Percentiles rank a stretch among this genome's conserved stretches.
Conservation (phyloP, 2,329 filamentous ascomycete genomes). For the Cladophialophora carrionii region DNA sequence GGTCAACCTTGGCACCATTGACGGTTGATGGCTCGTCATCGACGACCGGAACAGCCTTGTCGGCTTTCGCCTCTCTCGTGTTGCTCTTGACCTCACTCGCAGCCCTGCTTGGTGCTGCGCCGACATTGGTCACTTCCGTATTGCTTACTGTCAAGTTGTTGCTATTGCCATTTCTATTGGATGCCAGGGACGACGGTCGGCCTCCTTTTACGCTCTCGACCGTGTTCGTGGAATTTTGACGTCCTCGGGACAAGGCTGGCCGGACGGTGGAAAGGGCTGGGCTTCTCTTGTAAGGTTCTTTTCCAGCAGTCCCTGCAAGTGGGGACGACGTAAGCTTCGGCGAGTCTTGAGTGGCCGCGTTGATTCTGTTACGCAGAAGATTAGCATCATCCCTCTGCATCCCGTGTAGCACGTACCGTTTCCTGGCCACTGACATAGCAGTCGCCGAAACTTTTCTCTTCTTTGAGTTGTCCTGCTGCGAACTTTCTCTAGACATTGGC, state of each 20-base stretch:
- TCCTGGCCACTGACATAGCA: slow-evolving; percentile 58
- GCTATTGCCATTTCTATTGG: slow-evolving; percentile 62
- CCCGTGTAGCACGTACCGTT: slow-evolving; percentile 63
- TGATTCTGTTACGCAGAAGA: slow-evolving; percentile 25
- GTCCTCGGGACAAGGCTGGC: slow-evolving; percentile 69
- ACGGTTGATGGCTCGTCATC: slow-evolving; percentile 53
- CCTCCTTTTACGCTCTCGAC: slow-evolving; percentile 41
- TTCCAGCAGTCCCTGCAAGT: slow-evolving; percentile 67
- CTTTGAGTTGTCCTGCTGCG: slow-evolving; percentile 39
- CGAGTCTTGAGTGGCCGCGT: slow-evolving; percentile 59
- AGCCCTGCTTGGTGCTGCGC: slow-evolving; percentile 40
- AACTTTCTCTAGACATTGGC: slow-evolving; percentile 38
- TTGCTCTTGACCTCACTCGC: slow-evolving; percentile 57
- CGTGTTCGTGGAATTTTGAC: slow-evolving; percentile 74
- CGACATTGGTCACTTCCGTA: slow-evolving; percentile 41
- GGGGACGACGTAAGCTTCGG: slow-evolving; percentile 76
- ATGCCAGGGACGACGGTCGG: slow-evolving; percentile 58
- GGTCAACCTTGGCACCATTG: slow-evolving; percentile 35
- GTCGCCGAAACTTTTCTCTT: slow-evolving; percentile 42
- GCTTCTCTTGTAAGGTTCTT: slow-evolving; percentile 60
- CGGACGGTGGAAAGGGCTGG: slow-evolving; percentile 64
- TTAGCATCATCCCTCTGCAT: slow-evolving; percentile 1
- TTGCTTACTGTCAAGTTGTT: slow-evolving; percentile 53
- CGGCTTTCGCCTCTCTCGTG: slow-evolving; percentile 54
- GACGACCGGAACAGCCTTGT: slow-evolving; percentile 42